Base-by-base conservation (phyloP, 225 moss, liverwort and hornwort genomes). In the Sphagnum tenellum region DNA sequence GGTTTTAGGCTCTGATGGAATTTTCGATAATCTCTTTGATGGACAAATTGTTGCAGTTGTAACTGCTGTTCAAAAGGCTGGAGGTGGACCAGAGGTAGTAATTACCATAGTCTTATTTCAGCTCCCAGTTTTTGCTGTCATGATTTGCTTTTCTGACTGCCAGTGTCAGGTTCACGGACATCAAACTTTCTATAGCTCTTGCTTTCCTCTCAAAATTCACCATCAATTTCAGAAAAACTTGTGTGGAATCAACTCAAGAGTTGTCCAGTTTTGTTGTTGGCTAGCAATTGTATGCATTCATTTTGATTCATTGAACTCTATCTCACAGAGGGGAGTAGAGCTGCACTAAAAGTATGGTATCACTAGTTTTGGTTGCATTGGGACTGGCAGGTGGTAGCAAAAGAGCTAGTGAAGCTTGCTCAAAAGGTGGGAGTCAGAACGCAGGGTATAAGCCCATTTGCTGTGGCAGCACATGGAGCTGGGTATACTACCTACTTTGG, bases 11-110 rank as follows among this genome's bases (percentile, higher is more conserved):
- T 86, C 93, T 44, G 96, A 98, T 69, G 96, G 96, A 55, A 70
- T 98, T 49, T 93, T 88, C 71, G 96, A 98, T 69, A 98, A 98
- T 66, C 80, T 98, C 50, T 98, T 98, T 47, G 81, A 87, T 9
- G 47, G 69, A 4, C 81, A 90, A 68, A 84, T 92, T 49, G 66
- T 84, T 8, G 75, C 75, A 46, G 76, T 93, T 59, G 85, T 90
- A 44, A 55, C 55, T 12, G 56, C 66, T 65, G 81, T 47, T 60
- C 71, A 74, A 54, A 69, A 88, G 66, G 63, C 70, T 59, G 87
- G 89, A 59, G 79, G 80, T 82, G 90, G 81, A 72, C 98, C 98
- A 44, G 89, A 90, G 84, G 96, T 98, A 82, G 64, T 79, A 62
- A 44, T 9, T 67, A 44, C 29, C 29, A 29, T 29, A 29, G 29